These are phyloP conservation scores for Kazachstania sp. DNA, from an alignment of 1,139 yeast genomes.

Conservation along the genomic window DNA sequence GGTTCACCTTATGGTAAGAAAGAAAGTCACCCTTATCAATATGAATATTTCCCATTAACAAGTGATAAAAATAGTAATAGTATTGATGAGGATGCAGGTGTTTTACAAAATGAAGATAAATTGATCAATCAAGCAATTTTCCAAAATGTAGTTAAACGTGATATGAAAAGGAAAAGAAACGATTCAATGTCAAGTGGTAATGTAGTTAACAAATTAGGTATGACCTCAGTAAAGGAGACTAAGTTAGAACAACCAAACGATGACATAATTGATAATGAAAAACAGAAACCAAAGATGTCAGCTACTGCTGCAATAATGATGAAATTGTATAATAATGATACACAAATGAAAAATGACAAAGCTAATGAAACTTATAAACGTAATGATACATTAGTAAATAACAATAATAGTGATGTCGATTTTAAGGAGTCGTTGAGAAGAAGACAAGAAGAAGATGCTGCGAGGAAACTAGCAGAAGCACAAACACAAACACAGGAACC, in stretches of 20 bases:
- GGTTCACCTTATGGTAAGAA: conserved; percentile 1
- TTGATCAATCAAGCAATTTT: conserved; percentile 20
- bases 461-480: background rate
- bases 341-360: conserved; percentile 8
- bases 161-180: conserved; percentile 22
- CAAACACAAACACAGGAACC: background rate
- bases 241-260: background rate
- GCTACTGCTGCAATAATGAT: conserved; percentile 17
- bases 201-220: background rate
- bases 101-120: conserved; percentile 20
- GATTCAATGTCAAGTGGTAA: conserved; percentile 7
- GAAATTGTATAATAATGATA: conserved; percentile 12
- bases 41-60: conserved; percentile 8
- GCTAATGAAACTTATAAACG: conserved; percentile 2
- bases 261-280: background rate
- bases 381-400: background rate
- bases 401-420: background rate
- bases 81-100: conserved; percentile 16
- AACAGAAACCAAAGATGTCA: conserved; percentile 5
- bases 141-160: conserved; percentile 18
- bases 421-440: background rate
- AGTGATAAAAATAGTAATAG: conserved; percentile 6
- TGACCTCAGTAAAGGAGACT: conserved; percentile 2
- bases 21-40: conserved; percentile 10
- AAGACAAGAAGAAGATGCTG: background rate